A percentile compares a stretch with the other conserved stretches of the same genome.
These are phyloP conservation scores for Penicillium sp. DNA, from an alignment of 2,329 filamentous ascomycete species.

Conservation along the genomic window DNA sequence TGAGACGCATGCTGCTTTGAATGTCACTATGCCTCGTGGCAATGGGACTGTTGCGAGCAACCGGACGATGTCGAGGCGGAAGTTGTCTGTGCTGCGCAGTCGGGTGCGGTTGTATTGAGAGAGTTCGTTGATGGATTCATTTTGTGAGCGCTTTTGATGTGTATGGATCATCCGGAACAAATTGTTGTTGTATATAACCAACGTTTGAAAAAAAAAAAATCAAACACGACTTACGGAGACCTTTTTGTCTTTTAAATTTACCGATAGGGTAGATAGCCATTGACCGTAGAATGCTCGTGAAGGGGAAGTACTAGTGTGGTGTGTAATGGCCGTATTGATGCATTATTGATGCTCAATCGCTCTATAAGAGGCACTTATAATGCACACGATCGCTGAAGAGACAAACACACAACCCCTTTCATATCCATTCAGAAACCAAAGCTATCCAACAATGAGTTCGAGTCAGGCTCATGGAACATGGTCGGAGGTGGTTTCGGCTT, in stretches of 20 bases:
- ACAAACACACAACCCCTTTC: conserved; percentile 1
- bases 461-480: conserved; percentile 89
- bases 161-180: conserved; percentile 4
- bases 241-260: background rate
- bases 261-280: no score
- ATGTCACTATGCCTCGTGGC: conserved; percentile 6
- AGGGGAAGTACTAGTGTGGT: no score
- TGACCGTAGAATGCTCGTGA: no score
- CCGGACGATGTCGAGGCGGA: conserved; percentile 21
- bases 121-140: background rate
- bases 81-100: conserved; percentile 24
- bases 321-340: background rate
- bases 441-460: conserved; percentile 82
- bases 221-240: background rate
- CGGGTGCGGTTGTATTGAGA: conserved; percentile 8
- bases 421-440: conserved; percentile 74
- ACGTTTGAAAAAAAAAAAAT: conserved; percentile 5
- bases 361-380: conserved; percentile 7
- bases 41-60: conserved; percentile 20
- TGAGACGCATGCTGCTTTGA: conserved; percentile 3
- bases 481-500: conserved; percentile 65
- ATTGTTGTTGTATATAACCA: conserved; percentile 12
- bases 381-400: conserved; percentile 5
- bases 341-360: background rate
- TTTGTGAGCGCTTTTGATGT: conserved; percentile 10